phyloP scores from a whole-genome alignment of 225 moss, liverwort and hornwort species.

The Climacium dendroides region DNA sequence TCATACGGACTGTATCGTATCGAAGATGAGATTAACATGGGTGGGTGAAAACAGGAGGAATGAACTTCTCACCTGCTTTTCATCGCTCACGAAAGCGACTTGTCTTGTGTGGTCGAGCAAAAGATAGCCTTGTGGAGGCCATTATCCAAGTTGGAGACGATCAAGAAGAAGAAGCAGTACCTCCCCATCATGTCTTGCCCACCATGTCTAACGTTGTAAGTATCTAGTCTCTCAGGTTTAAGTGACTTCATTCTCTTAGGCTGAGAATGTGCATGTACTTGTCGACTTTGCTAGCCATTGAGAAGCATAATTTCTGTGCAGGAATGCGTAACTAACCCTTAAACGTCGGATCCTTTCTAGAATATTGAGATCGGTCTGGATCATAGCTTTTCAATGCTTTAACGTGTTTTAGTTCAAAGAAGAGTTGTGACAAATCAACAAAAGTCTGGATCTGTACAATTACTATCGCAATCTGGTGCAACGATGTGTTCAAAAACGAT shows the following conservation, averaged over 20 bases:
- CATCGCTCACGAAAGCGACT: conserved; percentile 77
- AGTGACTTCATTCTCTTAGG: not conserved
- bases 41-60: conserved; percentile 30
- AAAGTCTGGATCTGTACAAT: not conserved
- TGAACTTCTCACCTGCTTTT: conserved; percentile 25
- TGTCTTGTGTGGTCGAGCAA: conserved; percentile 77
- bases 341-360: not conserved
- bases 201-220: conserved; percentile 91
- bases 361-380: not conserved
- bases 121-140: conserved; percentile 92
- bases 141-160: conserved; percentile 90
- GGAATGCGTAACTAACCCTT: not conserved
- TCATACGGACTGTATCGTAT: not conserved
- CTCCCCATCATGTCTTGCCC: conserved; percentile 86
- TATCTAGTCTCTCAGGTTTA: not conserved
- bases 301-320: not conserved
- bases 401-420: not conserved
- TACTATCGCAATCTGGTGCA: not conserved
- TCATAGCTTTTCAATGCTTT: not conserved
- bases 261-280: not conserved
- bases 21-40: not conserved
- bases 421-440: not conserved
- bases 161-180: conserved; percentile 74
- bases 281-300: not conserved
- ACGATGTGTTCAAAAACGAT: not conserved